Base-by-base conservation (phyloP, 2,329 filamentous ascomycete species). In the Hymenoscyphus infarciens region DNA sequence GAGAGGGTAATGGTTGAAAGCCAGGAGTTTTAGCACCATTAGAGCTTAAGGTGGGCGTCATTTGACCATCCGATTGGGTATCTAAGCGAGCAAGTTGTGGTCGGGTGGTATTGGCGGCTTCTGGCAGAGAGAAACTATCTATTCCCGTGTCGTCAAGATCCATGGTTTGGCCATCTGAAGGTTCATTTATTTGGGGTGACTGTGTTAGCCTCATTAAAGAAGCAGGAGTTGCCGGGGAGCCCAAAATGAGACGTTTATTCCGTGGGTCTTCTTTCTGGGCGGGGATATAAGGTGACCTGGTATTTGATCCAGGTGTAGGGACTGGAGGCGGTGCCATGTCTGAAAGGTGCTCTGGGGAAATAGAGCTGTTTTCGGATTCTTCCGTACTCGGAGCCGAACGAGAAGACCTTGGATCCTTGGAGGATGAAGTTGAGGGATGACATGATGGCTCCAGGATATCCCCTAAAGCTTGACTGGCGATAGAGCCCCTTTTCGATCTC, bases 191-290 rank as follows among this genome's bases (percentile, higher is more conserved):
- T 39, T 63, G 66, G 1, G 70, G 71, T 38, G 72, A 71, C 57
- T 72, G 67, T 13, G 81, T 82, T 53, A 94, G 81, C 70, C 86
- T 89, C 90, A 97, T 97, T 63, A 97, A 77, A 6, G 92, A 96
- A 8, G 93, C 91, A 0, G 92, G 92, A 0, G 92, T 96, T 1
- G 91, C 92, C 11, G 91, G 90, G 59, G 87, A 85, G 25, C 70
- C 69, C 27, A 71, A 62, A 27, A 68, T 61, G 16, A 70, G 38
- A 16, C 61, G 65, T 59, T 69, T 67, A 11, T 79, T 59, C 79
- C 80, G 25, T 77, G 67, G 39, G 66, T 72, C 63, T 64, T 67
- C 73, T 56, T 75, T 80, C 69, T 87, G 84, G 5, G 86, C 82
- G 59, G 79, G 77, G 22, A 92, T 83, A 63, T 86, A 86, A 10